Evolutionary conservation across 2,329 filamentous ascomycete species (phyloP).

Genomic region (Aspergillus pseudoterreus): DNA sequence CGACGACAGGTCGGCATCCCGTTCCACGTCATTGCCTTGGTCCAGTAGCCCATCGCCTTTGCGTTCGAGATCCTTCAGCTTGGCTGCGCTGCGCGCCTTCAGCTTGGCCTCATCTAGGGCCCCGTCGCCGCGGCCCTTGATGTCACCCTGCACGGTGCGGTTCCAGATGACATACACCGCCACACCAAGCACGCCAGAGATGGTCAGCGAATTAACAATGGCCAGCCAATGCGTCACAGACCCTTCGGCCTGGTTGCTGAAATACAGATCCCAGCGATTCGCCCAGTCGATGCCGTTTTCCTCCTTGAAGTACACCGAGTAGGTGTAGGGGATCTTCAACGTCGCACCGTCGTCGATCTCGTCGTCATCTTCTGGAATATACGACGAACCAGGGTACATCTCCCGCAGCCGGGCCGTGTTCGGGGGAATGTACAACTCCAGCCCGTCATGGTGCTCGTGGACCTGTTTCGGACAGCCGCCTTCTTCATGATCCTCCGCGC

Average conservation of each 20-base stretch:
- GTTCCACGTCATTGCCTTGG: slow-evolving; percentile 51
- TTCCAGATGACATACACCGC: slow-evolving; percentile 78
- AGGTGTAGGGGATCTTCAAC: slow-evolving; percentile 76
- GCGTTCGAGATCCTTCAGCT: slow-evolving; percentile 52
- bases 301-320: slow-evolving; percentile 86
- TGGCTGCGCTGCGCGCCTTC: slow-evolving; percentile 33
- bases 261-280: slow-evolving; percentile 84
- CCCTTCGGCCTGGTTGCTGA: slow-evolving; percentile 80
- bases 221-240: slow-evolving; percentile 82
- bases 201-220: slow-evolving; percentile 81
- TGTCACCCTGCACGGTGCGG: slow-evolving; percentile 73
- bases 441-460: slow-evolving; percentile 58
- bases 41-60: slow-evolving; percentile 57
- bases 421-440: slow-evolving; percentile 66
- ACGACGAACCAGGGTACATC: slow-evolving; percentile 58
- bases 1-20: slow-evolving; percentile 55
- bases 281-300: slow-evolving; percentile 77
- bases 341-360: slow-evolving; percentile 63
- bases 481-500: slow-evolving; percentile 57
- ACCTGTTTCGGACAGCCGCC: slow-evolving; percentile 67
- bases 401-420: slow-evolving; percentile 57
- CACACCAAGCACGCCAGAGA: slow-evolving; percentile 72
- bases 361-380: slow-evolving; percentile 53
- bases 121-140: slow-evolving; percentile 68
- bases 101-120: slow-evolving; percentile 64